Conservation (phyloP, 805 yeast species). For the Komagataella mondaviorum region DNA sequence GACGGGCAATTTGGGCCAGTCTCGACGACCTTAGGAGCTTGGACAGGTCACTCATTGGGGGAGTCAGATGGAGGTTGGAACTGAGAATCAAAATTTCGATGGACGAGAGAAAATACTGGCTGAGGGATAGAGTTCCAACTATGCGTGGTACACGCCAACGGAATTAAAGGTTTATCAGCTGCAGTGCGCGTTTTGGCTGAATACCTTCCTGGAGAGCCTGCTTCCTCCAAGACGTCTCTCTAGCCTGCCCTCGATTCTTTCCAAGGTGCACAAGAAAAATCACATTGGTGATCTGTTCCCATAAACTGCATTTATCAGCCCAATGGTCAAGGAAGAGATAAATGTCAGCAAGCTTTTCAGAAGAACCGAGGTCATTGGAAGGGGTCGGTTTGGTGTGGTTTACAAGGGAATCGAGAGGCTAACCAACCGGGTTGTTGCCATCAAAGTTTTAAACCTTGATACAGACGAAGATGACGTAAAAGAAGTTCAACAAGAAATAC, state of each 20-base stretch:
- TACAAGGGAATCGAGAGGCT: constrained; percentile 69
- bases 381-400: constrained; percentile 95
- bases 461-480: constrained; percentile 88
- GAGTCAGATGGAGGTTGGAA: neutral
- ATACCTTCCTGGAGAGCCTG: neutral
- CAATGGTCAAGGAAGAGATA: neutral
- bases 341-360: constrained; percentile 32
- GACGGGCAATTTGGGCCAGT: constrained; percentile 19
- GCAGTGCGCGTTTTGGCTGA: neutral
- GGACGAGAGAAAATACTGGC: constrained; percentile 35
- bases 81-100: constrained; percentile 22
- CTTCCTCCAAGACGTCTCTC: neutral
- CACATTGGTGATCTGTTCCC: neutral
- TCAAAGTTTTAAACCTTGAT: constrained; percentile 84
- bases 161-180: neutral
- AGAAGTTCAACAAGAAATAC: constrained; percentile 89
- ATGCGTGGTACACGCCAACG: neutral
- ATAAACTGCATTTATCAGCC: neutral
- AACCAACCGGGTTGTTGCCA: constrained; percentile 76
- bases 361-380: constrained; percentile 83
- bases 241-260: neutral
- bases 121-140: neutral
- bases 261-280: neutral
- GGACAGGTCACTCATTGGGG: neutral
- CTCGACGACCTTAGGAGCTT: constrained; percentile 11